A percentile compares a stretch with the other conserved stretches of the same genome.
Evolutionary conservation across 768 basidiomycete genomes (phyloP).

Genomic region (Pulveroboletus sp.): DNA sequence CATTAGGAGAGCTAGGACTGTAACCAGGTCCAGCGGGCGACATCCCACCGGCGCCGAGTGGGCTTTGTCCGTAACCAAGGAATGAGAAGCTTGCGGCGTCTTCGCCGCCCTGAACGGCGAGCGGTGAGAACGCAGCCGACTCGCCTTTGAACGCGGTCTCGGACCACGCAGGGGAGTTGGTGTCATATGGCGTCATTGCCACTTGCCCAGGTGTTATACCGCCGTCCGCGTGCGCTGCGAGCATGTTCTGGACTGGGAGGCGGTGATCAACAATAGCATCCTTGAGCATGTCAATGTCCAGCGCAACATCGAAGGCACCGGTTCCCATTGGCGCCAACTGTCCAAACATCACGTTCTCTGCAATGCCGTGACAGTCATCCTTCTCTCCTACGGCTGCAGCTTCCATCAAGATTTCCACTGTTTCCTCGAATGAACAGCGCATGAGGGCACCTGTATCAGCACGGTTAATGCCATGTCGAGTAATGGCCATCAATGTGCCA

Average conservation of each 20-base stretch:
- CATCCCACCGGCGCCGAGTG: conserved; percentile 78
- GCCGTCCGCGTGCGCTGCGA: conserved; percentile 74
- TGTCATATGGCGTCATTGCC: conserved; percentile 96
- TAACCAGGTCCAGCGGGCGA: conserved; percentile 86
- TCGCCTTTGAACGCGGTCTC: conserved; percentile 77
- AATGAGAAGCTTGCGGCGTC: conserved; percentile 73
- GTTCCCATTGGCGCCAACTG: conserved; percentile 99
- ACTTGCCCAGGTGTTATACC: conserved; percentile 90
- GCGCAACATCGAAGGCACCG: conserved; percentile 89
- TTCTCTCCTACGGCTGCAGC: conserved; percentile 97
- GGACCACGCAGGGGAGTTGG: conserved; percentile 81
- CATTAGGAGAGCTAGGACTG: conserved; percentile 87
- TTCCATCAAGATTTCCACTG: conserved; percentile 98
- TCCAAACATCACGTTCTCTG: conserved; percentile 99
- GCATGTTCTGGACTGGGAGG: conserved; percentile 76
- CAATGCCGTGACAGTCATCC: conserved; percentile 96
- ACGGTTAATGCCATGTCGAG: conserved; percentile 98
- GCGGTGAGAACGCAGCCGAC: conserved; percentile 89
- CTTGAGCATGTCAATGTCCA: conserved; percentile 98
- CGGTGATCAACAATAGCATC: conserved; percentile 97
- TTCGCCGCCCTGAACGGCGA: conserved; percentile 82
- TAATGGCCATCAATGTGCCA: conserved; percentile 94
- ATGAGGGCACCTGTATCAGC: conserved; percentile 98
- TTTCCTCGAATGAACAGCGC: conserved; percentile 99
- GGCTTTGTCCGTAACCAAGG: conserved; percentile 80